Percentiles rank a stretch among this genome's conserved stretches.
These are phyloP conservation scores for Thermomyces lanuginosus DNA, from an alignment of 2,329 filamentous ascomycete genomes.

Conservation along the genomic window DNA sequence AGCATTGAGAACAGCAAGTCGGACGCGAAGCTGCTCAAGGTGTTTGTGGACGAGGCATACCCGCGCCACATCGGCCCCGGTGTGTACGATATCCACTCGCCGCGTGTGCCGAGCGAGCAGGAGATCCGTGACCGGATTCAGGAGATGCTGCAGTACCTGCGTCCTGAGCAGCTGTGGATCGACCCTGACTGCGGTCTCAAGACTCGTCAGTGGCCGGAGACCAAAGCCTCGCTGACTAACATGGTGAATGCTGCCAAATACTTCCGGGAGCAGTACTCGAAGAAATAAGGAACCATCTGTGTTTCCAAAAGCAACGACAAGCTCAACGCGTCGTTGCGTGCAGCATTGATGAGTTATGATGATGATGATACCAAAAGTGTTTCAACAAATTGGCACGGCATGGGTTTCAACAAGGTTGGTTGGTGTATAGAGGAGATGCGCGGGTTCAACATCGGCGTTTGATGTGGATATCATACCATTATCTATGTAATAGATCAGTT, in stretches of 20 bases:
- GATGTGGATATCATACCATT: conserved; percentile 11
- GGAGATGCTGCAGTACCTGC: conserved; percentile 96
- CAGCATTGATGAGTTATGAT: conserved; percentile 21
- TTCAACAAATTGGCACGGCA: conserved; percentile 21
- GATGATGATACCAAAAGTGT: conserved; percentile 26
- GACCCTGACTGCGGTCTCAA: conserved; percentile 99
- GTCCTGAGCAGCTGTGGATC: conserved; percentile 98
- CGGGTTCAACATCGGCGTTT: conserved; percentile 38
- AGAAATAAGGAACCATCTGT: no score
- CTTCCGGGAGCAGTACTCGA: conserved; percentile 87
- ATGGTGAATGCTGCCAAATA: conserved; percentile 97
- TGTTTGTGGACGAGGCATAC: conserved; percentile 95
- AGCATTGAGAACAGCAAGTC: conserved; percentile 99
- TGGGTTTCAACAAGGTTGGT: conserved; percentile 13
- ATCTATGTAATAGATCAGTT: conserved; percentile 8
- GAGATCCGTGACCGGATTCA: conserved; percentile 96
- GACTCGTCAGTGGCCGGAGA: conserved; percentile 97
- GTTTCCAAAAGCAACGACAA: conserved; percentile 22
- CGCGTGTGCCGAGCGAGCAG: conserved; percentile 88
- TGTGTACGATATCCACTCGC: conserved; percentile 99
- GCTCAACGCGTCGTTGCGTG: conserved; percentile 22
- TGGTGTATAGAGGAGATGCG: conserved; percentile 23
- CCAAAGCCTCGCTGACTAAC: conserved; percentile 87
- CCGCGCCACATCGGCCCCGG: conserved; percentile 96
- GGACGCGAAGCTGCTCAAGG: conserved; percentile 95